Percentiles rank a stretch among this genome's conserved stretches.
phyloP scores from a whole-genome alignment of 257 asterid genomes.

The Ballota nigra region DNA sequence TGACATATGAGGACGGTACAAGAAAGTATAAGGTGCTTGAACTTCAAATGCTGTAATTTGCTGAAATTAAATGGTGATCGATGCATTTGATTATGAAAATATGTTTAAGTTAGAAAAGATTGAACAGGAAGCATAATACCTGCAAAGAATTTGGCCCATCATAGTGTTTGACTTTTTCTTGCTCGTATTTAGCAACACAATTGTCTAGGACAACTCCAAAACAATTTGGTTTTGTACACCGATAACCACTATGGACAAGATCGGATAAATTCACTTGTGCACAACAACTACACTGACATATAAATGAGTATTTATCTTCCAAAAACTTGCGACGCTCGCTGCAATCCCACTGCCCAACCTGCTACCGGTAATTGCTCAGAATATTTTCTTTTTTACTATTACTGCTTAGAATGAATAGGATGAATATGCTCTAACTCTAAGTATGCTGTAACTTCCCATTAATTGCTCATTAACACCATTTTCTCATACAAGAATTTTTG shows the following conservation, averaged over 20 bases:
- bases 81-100: slow-evolving; percentile 10
- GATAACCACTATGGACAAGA: slow-evolving; percentile 63
- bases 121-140: slow-evolving; percentile 37
- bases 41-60: background rate
- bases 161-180: slow-evolving; percentile 42
- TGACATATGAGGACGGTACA: background rate
- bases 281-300: slow-evolving; percentile 83
- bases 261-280: slow-evolving; percentile 64
- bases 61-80: slow-evolving; percentile 4
- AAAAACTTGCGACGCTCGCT: slow-evolving; percentile 57
- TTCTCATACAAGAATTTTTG: background rate
- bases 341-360: slow-evolving; percentile 82
- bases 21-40: background rate
- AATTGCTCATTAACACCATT: background rate
- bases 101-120: slow-evolving; percentile 8
- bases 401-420: background rate
- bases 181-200: slow-evolving; percentile 47
- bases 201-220: slow-evolving; percentile 68
- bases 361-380: slow-evolving; percentile 26
- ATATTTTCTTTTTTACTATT: background rate
- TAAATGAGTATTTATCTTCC: slow-evolving; percentile 71
- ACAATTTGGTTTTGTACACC: slow-evolving; percentile 61
- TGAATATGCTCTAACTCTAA: background rate
- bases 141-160: slow-evolving; percentile 34
- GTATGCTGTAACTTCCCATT: background rate